Conservation (phyloP, 768 basidiomycete species). For the Albatrellus ellisii region DNA sequence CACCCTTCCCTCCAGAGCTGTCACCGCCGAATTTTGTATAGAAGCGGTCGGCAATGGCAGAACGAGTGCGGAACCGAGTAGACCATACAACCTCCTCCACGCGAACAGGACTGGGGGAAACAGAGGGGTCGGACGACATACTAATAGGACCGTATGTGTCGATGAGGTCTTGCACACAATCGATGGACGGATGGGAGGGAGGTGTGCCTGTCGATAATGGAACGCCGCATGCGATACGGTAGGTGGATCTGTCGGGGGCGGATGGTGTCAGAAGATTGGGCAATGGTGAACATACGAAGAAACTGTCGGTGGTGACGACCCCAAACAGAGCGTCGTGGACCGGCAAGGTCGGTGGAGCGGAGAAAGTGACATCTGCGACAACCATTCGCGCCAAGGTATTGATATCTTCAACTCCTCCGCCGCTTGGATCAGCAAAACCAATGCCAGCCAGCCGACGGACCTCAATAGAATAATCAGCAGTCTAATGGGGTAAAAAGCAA, state of each 20-base stretch:
- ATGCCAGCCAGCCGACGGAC: slow-evolving; percentile 29
- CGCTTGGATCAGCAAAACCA: slow-evolving; percentile 30
- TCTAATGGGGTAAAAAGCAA: not conserved
- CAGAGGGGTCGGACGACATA: slow-evolving; percentile 23
- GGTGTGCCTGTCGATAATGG: slow-evolving; percentile 23
- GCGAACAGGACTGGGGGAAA: slow-evolving; percentile 20
- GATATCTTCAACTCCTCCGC: slow-evolving; percentile 13
- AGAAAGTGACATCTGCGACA: slow-evolving; percentile 33
- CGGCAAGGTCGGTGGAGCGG: slow-evolving; percentile 16
- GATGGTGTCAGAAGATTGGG: slow-evolving; percentile 18
- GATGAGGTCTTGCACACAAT: slow-evolving; percentile 31
- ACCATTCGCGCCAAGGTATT: slow-evolving; percentile 27
- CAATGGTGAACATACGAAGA: slow-evolving; percentile 27
- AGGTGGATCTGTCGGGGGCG: slow-evolving; percentile 13
- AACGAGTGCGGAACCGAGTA: slow-evolving; percentile 33
- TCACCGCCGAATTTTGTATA: slow-evolving; percentile 20
- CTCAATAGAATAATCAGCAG: slow-evolving; percentile 19
- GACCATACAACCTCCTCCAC: slow-evolving; percentile 30
- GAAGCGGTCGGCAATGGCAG: slow-evolving; percentile 28
- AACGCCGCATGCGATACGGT: slow-evolving; percentile 29
- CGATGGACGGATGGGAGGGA: slow-evolving; percentile 24
- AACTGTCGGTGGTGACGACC: slow-evolving; percentile 18
- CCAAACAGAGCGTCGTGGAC: slow-evolving; percentile 16
- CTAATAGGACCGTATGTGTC: slow-evolving; percentile 25
- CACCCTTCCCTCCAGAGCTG: slow-evolving; percentile 10